These are phyloP conservation scores for Emericellopsis terricola DNA, from an alignment of 495 filamentous ascomycete genomes.

Conservation along the genomic window DNA sequence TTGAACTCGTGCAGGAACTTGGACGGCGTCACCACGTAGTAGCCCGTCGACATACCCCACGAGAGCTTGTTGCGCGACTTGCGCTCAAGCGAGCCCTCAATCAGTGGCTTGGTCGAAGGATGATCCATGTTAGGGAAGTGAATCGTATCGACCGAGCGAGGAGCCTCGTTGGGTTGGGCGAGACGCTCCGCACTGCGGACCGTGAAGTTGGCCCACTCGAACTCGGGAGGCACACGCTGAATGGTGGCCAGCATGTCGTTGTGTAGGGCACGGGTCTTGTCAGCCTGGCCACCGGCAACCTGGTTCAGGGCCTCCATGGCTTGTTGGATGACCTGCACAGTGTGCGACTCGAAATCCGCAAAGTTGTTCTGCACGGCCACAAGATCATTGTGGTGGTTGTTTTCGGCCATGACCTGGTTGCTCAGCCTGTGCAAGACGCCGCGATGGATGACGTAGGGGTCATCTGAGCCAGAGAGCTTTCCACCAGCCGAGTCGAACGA, in stretches of 20 bases:
- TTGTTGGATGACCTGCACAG: slow-evolving; percentile 66
- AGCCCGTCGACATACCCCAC: slow-evolving; percentile 60
- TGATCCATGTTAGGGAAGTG: slow-evolving; percentile 82
- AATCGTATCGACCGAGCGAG: slow-evolving; percentile 52
- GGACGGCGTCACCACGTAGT: slow-evolving; percentile 76
- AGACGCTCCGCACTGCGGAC: slow-evolving; percentile 47
- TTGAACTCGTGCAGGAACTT: slow-evolving; percentile 93
- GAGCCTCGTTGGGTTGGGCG: slow-evolving; percentile 59
- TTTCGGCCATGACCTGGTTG: slow-evolving; percentile 87
- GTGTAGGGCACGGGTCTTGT: slow-evolving; percentile 62
- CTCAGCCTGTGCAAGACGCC: slow-evolving; percentile 66
- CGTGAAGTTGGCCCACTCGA: slow-evolving; percentile 80
- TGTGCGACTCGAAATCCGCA: slow-evolving; percentile 69
- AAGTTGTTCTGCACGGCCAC: slow-evolving; percentile 80
- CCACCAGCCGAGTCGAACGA: slow-evolving; percentile 50
- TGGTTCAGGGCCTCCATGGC: slow-evolving; percentile 65
- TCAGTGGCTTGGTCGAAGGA: slow-evolving; percentile 55
- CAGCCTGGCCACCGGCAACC: slow-evolving; percentile 59
- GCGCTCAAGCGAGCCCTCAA: slow-evolving; percentile 74
- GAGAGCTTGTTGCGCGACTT: slow-evolving; percentile 61
- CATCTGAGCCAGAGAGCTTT: slow-evolving; percentile 47
- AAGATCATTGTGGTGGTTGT: slow-evolving; percentile 81
- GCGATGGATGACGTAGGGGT: slow-evolving; percentile 77
- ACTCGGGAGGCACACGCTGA: slow-evolving; percentile 70
- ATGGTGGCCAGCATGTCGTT: slow-evolving; percentile 61